Percentiles rank a stretch among this genome's conserved stretches.
Conservation (phyloP, 1,284 basidiomycete genomes). For the Trichosporon faecale region DNA sequence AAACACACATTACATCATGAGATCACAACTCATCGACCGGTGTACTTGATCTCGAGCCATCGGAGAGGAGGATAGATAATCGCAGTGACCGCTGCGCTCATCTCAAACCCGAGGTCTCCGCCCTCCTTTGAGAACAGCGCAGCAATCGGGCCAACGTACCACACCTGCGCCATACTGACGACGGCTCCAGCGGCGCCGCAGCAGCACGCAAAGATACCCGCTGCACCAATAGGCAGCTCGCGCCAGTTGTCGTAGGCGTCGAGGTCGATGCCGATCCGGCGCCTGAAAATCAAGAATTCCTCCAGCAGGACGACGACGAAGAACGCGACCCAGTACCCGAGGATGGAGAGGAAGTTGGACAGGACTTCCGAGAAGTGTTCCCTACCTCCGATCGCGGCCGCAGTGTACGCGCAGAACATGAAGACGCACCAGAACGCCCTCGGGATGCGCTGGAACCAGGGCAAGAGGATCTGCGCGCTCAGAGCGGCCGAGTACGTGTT, state of each 20-base stretch:
- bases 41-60: constrained; percentile 34
- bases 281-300: constrained; percentile 62
- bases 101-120: constrained; percentile 62
- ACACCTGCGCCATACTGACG: constrained; percentile 41
- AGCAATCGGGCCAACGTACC: constrained; percentile 60
- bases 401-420: constrained; percentile 59
- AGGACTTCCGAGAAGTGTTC: constrained; percentile 63
- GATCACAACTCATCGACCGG: constrained; percentile 28
- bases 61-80: constrained; percentile 39
- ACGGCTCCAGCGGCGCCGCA: constrained; percentile 57
- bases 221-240: constrained; percentile 59
- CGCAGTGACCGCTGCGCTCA: constrained; percentile 37
- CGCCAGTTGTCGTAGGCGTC: constrained; percentile 58
- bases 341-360: constrained; percentile 56
- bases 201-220: constrained; percentile 57
- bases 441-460: constrained; percentile 59
- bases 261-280: constrained; percentile 58
- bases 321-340: constrained; percentile 53
- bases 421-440: constrained; percentile 62
- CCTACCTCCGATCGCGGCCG: constrained; percentile 63
- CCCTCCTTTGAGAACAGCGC: constrained; percentile 54
- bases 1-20: not conserved
- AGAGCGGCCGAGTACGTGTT: constrained; percentile 62
- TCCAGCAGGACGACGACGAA: constrained; percentile 59
- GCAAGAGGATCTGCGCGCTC: constrained; percentile 60